These are phyloP conservation scores for Aspergillus bertholletiae DNA, from an alignment of 495 filamentous ascomycete genomes.

Conservation along the genomic window DNA sequence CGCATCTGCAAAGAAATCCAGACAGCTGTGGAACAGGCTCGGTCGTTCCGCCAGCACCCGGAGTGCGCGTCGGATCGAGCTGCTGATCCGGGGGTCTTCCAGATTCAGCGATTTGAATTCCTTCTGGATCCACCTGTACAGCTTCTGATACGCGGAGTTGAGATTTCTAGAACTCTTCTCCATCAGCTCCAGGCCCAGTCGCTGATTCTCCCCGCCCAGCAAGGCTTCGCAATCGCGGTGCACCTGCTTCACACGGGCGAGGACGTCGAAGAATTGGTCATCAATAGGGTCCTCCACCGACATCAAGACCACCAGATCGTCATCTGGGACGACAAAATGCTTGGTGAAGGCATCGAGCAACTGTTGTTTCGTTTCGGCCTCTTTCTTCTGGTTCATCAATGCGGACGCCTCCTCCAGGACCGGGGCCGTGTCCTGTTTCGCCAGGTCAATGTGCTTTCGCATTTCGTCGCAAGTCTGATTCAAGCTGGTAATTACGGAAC, in stretches of 20 bases:
- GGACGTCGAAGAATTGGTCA: slow-evolving; percentile 76
- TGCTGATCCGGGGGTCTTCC: slow-evolving; percentile 89
- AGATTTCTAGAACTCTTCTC: slow-evolving; percentile 81
- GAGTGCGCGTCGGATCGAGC: slow-evolving; percentile 78
- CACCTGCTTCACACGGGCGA: slow-evolving; percentile 82
- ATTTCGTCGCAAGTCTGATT: slow-evolving; percentile 82
- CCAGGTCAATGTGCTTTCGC: slow-evolving; percentile 68
- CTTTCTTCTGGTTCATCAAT: slow-evolving; percentile 69
- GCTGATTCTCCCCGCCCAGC: slow-evolving; percentile 85
- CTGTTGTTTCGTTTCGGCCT: slow-evolving; percentile 81
- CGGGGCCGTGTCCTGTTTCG: slow-evolving; percentile 70
- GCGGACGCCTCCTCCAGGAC: slow-evolving; percentile 75
- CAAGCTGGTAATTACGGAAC: slow-evolving; percentile 68
- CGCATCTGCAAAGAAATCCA: slow-evolving; percentile 91
- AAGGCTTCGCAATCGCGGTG: slow-evolving; percentile 84
- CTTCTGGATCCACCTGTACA: slow-evolving; percentile 90
- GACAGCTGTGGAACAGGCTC: slow-evolving; percentile 84
- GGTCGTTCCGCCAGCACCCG: slow-evolving; percentile 88
- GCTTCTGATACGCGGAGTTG: slow-evolving; percentile 90
- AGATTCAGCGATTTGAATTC: slow-evolving; percentile 92
- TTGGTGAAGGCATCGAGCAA: slow-evolving; percentile 77
- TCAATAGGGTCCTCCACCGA: slow-evolving; percentile 76
- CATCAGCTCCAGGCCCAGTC: slow-evolving; percentile 82
- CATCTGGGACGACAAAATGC: slow-evolving; percentile 80
- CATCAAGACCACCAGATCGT: slow-evolving; percentile 69